These are phyloP conservation scores for Fraxinus sp. DNA, from an alignment of 305 asterid species.

Conservation along the genomic window DNA sequence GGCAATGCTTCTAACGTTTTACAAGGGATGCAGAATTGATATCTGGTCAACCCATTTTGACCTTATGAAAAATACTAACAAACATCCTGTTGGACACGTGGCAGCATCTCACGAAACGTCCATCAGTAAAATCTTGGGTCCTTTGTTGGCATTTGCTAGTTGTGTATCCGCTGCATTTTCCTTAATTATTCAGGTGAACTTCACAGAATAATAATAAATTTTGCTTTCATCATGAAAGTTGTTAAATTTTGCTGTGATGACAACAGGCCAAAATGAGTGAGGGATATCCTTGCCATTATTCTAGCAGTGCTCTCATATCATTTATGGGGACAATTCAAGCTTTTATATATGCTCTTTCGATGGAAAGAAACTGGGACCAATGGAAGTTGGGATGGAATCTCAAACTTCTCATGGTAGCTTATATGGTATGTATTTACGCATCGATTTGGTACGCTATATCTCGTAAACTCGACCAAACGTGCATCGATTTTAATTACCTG, in stretches of 20 bases:
- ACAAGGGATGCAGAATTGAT: slow-evolving; percentile 35
- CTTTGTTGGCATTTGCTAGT: slow-evolving; percentile 30
- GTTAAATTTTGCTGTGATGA: neutral
- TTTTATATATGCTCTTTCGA: slow-evolving; percentile 37
- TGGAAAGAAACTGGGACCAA: slow-evolving; percentile 57
- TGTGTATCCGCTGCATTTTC: slow-evolving; percentile 29
- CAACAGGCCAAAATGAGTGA: slow-evolving; percentile 39
- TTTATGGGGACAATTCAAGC: slow-evolving; percentile 52
- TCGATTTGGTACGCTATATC: neutral
- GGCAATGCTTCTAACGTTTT: slow-evolving; percentile 56
- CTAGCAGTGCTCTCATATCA: slow-evolving; percentile 58
- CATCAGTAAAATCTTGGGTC: slow-evolving; percentile 28
- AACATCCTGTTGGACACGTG: slow-evolving; percentile 32
- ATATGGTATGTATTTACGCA: slow-evolving; percentile 39
- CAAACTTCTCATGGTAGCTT: slow-evolving; percentile 45
- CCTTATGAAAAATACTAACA: slow-evolving; percentile 21
- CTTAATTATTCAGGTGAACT: slow-evolving; percentile 41
- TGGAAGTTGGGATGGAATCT: slow-evolving; percentile 84
- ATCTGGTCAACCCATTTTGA: slow-evolving; percentile 47
- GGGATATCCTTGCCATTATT: slow-evolving; percentile 43
- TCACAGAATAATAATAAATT: neutral
- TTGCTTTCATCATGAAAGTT: neutral
- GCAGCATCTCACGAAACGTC: slow-evolving; percentile 25
- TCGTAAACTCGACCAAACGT: neutral
- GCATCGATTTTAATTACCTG: neutral